These are phyloP conservation scores for Mycena maculata DNA, from an alignment of 768 basidiomycete species.

Conservation along the genomic window DNA sequence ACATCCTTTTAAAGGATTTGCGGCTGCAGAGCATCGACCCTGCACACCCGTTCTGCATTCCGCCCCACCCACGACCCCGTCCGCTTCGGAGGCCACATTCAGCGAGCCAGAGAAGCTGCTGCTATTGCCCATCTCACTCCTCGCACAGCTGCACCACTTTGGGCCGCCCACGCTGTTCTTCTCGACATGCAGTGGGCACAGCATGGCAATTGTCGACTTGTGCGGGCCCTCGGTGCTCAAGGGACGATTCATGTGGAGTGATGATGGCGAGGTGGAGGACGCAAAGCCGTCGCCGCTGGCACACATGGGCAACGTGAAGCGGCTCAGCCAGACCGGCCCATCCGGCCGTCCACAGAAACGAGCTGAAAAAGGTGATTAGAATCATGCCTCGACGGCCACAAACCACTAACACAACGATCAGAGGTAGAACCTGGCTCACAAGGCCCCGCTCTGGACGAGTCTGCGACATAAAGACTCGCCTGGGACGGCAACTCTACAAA, in stretches of 20 bases:
- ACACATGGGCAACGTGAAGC: conserved; percentile 85
- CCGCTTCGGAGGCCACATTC: conserved; percentile 35
- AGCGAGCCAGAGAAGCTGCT: conserved; percentile 63
- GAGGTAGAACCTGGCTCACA: too few species aligned
- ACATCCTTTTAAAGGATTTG: conserved; percentile 76
- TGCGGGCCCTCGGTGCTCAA: conserved; percentile 87
- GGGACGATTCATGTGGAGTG: conserved; percentile 82
- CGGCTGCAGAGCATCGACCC: conserved; percentile 84
- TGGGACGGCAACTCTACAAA: too few species aligned
- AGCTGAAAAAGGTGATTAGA: too few species aligned
- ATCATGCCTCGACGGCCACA: too few species aligned
- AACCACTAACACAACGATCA: too few species aligned
- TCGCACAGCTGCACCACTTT: conserved; percentile 83
- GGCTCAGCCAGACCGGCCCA: too few species aligned
- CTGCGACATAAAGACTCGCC: too few species aligned
- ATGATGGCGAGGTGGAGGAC: conserved; percentile 66
- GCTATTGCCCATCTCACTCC: conserved; percentile 77
- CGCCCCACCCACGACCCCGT: conserved; percentile 51
- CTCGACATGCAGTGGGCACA: conserved; percentile 90
- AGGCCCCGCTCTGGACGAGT: too few species aligned
- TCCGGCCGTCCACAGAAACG: too few species aligned
- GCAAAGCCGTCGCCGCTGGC: conserved; percentile 47
- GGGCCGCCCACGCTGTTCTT: conserved; percentile 90
- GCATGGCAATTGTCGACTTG: conserved; percentile 88
- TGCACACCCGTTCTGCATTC: conserved; percentile 77